phyloP scores from a whole-genome alignment of 2,329 filamentous ascomycete genomes.

The Aspergillus texensis region DNA sequence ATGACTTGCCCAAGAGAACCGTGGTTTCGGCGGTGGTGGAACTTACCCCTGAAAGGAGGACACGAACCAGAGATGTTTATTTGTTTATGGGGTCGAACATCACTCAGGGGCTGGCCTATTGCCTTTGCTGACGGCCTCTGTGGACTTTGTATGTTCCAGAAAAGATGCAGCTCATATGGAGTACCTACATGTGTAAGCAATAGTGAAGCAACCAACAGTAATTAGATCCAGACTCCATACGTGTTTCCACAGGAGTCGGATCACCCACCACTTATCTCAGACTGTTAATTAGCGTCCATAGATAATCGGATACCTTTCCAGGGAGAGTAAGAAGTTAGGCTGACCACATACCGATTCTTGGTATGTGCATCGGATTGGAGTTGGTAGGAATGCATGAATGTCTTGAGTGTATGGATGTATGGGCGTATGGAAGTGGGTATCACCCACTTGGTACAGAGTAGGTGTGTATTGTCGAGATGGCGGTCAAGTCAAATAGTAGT shows the following conservation, averaged over 20 bases:
- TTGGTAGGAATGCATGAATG: neutral
- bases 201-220: neutral
- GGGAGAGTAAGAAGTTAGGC: neutral
- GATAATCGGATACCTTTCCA: neutral
- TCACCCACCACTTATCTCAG: neutral
- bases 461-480: neutral
- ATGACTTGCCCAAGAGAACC: constrained; percentile 18
- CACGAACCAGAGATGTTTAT: constrained; percentile 23
- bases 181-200: neutral
- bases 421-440: neutral
- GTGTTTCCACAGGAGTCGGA: neutral
- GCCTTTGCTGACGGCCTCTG: neutral
- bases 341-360: neutral
- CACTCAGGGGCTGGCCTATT: constrained; percentile 11
- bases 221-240: neutral
- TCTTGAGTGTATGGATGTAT: too few relatives aligned
- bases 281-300: neutral
- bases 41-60: constrained; percentile 29
- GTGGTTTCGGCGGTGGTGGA: constrained; percentile 20
- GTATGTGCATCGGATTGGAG: neutral
- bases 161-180: neutral
- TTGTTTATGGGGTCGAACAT: constrained; percentile 6
- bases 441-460: neutral
- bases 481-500: constrained; percentile 3
- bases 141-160: neutral